Percentiles rank a stretch among this genome's conserved stretches.
phyloP scores from a whole-genome alignment of 345 rosid genomes.

The Hibiscus tridactylites region DNA sequence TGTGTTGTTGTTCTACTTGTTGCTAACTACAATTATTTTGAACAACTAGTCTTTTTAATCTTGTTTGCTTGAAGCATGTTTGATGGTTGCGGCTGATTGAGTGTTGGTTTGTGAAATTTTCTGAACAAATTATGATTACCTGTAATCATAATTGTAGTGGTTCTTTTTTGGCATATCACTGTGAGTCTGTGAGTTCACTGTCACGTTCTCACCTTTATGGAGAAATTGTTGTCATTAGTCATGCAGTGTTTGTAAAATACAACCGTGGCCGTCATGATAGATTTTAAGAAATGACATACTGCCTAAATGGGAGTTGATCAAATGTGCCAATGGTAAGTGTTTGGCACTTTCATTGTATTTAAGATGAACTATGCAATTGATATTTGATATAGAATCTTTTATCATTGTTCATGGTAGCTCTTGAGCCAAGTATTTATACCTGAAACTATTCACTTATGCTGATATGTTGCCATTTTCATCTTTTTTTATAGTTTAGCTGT shows the following conservation, averaged over 20 bases:
- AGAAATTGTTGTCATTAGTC: background rate
- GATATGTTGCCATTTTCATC: background rate
- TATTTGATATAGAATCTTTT: background rate
- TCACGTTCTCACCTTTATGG: background rate
- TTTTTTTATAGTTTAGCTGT: background rate
- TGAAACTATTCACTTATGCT: background rate
- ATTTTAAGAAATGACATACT: background rate
- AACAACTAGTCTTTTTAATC: background rate
- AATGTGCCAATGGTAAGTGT: background rate
- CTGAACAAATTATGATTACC: background rate
- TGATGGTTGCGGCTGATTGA: background rate
- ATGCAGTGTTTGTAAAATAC: background rate
- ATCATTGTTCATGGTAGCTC: background rate
- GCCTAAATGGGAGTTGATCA: background rate
- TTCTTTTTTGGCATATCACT: background rate
- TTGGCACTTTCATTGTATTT: background rate
- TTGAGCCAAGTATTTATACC: background rate
- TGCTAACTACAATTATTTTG: background rate
- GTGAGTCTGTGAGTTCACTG: background rate
- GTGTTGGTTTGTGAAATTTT: background rate
- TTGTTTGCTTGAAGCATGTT: background rate
- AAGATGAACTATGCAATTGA: background rate
- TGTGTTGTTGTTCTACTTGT: background rate
- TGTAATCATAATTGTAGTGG: background rate
- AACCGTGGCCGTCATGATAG: background rate